These are phyloP conservation scores for Leucocoprinus leucothites DNA, from an alignment of 768 basidiomycete genomes.

Conservation along the genomic window DNA sequence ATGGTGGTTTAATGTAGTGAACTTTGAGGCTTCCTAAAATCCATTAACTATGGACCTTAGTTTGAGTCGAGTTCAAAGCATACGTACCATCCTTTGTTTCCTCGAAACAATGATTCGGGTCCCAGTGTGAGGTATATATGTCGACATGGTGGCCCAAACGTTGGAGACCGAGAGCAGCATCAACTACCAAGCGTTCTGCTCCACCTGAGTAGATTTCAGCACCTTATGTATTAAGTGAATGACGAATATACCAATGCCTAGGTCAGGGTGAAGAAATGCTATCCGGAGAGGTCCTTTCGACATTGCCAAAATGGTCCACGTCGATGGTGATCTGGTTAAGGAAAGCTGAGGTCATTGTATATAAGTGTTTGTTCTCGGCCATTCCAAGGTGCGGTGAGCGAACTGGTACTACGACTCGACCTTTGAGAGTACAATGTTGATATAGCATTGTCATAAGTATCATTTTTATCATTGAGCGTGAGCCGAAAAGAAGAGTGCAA, in stretches of 20 bases:
- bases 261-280: slow-evolving; percentile 91
- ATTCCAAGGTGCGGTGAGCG: too few relatives aligned
- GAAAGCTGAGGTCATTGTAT: slow-evolving; percentile 8
- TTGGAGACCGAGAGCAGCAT: slow-evolving; percentile 90
- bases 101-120: slow-evolving; percentile 84
- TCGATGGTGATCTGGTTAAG: background rate
- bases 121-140: slow-evolving; percentile 92
- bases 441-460: too few relatives aligned
- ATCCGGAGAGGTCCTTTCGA: slow-evolving; percentile 33
- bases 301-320: slow-evolving; percentile 4
- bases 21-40: slow-evolving; percentile 74
- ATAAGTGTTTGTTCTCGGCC: slow-evolving; percentile 1
- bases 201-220: slow-evolving; percentile 59
- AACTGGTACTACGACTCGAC: too few relatives aligned
- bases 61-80: background rate
- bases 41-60: background rate
- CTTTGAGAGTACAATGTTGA: too few relatives aligned
- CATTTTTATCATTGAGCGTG: too few relatives aligned
- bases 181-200: slow-evolving; percentile 92
- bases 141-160: slow-evolving; percentile 79
- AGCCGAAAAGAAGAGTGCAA: too few relatives aligned
- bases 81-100: slow-evolving; percentile 85
- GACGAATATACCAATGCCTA: slow-evolving; percentile 73
- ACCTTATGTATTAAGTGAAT: slow-evolving; percentile 11
- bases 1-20: slow-evolving; percentile 65